Base-by-base conservation (phyloP, 1,139 yeast genomes). In the Sugiyamaella grinbergsii region DNA sequence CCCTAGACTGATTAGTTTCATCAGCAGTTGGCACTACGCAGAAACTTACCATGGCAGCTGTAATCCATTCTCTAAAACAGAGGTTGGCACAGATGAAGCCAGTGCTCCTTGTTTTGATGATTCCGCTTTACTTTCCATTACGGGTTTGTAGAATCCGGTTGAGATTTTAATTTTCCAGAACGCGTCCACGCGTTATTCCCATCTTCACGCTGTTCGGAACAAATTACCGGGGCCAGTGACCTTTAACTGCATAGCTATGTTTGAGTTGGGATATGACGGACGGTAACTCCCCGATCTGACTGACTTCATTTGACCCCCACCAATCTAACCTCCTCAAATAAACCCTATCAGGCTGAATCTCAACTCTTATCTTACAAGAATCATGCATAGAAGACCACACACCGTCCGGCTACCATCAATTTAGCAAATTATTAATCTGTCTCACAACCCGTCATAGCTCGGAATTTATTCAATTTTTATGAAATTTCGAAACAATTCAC, bases 31-130 rank as follows among this genome's bases (percentile, higher is more conserved):
- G n/a, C n/a, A n/a, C n/a, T n/a, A n/a, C n/a, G n/a, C n/a, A n/a
- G n/a, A n/a, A n/a, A 52, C 59, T 20, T 50, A 56, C 59, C 60
- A 57, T 3, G 67, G 67, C 2, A 63, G 59, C 52, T 62, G 65
- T 1, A 63, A 55, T 10, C 52, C 55, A 13, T 39, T 37, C 16
- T 41, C 51, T 5, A 41, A 18, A 24, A 18, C 13, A n/a, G 13
- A 24, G 18, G 15, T 26, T n/a, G 24, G 41, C 7, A 39, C 53
- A 5, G 51, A 36, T 4, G 48, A 28, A 5, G 40, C 33, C 20
- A 36, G 13, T 2, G 50, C 47, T 11, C 51, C 50, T 38, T 47
- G 47, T 45, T 54, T 54, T n/a, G 57, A 54, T 22, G 54, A 51
- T 20, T 51, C 54, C 10, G 49, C 54, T 13, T 49, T 47, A 20